phyloP scores from a whole-genome alignment of 2,329 filamentous ascomycete genomes.

The Cordyceps militaris region DNA sequence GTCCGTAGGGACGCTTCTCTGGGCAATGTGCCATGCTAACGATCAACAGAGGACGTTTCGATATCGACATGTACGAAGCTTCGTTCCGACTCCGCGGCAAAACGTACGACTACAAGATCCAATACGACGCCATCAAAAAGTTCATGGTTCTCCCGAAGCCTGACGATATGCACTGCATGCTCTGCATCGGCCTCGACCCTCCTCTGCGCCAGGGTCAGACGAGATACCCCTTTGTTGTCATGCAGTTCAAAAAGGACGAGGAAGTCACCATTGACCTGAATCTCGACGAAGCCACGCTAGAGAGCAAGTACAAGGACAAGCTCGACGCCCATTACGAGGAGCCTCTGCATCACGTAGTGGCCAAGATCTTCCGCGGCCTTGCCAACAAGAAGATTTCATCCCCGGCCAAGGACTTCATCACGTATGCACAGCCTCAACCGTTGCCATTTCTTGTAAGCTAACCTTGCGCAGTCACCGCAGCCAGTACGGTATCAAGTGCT shows the following conservation, averaged over 20 bases:
- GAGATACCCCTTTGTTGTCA: slow-evolving; percentile 94
- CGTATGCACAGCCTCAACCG: slow-evolving; percentile 36
- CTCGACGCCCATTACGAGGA: slow-evolving; percentile 86
- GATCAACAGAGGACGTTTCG: slow-evolving; percentile 78
- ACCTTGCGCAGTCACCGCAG: slow-evolving; percentile 61
- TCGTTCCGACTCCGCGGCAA: slow-evolving; percentile 97
- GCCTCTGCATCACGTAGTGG: slow-evolving; percentile 86
- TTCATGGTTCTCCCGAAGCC: slow-evolving; percentile 98
- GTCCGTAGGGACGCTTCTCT: slow-evolving; percentile 34
- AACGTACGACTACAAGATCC: slow-evolving; percentile 99
- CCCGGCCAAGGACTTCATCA: slow-evolving; percentile 89
- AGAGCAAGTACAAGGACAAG: slow-evolving; percentile 82
- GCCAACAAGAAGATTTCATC: slow-evolving; percentile 93
- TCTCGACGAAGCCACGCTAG: slow-evolving; percentile 82
- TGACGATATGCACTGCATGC: slow-evolving; percentile 93
- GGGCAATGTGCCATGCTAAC: slow-evolving; percentile 19
- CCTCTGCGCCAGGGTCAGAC: slow-evolving; percentile 95
- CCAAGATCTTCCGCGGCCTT: slow-evolving; percentile 89
- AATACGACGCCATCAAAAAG: slow-evolving; percentile 96
- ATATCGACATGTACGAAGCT: slow-evolving; percentile 98
- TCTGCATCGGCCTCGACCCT: slow-evolving; percentile 89
- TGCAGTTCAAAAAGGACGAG: slow-evolving; percentile 98
- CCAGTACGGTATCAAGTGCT: slow-evolving; percentile 95
- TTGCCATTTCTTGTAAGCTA: background rate
- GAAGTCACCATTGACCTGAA: slow-evolving; percentile 96